A percentile compares a stretch with the other conserved stretches of the same genome.
phyloP scores from a whole-genome alignment of 352 stramenopile genomes.

The Phytopythium ostracodes region DNA sequence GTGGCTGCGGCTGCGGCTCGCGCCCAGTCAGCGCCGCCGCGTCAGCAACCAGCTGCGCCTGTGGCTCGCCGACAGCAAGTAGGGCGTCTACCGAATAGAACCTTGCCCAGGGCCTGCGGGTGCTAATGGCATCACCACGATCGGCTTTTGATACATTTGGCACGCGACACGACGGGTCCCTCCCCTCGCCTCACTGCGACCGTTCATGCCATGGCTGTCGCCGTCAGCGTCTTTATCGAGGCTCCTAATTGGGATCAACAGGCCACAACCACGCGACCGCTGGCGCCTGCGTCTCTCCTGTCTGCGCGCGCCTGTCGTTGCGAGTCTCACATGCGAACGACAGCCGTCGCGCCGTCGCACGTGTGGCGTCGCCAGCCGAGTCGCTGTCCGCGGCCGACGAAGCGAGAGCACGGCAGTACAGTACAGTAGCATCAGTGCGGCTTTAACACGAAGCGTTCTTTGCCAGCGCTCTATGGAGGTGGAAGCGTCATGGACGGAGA shows the following conservation, averaged over 20 bases:
- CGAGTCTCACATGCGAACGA: not conserved
- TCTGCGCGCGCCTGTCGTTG: not conserved
- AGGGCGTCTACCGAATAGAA: not conserved
- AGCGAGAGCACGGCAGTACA: not conserved
- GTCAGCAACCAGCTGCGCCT: conserved; percentile 61
- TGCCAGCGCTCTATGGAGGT: not conserved
- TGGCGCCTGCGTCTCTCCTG: not conserved
- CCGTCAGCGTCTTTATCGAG: too few relatives aligned
- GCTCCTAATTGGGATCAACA: too few relatives aligned
- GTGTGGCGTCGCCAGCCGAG: not conserved
- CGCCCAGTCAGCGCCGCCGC: conserved; percentile 39
- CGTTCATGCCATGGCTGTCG: too few relatives aligned
- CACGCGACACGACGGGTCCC: too few relatives aligned
- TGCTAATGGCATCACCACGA: too few relatives aligned
- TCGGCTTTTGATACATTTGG: too few relatives aligned
- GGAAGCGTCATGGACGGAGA: not conserved
- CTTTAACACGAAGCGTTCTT: not conserved
- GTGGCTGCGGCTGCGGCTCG: conserved; percentile 63
- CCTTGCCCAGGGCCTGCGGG: not conserved
- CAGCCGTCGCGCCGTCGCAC: not conserved
- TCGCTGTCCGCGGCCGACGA: not conserved
- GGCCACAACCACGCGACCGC: not conserved
- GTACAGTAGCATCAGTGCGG: not conserved
- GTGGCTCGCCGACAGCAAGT: conserved; percentile 34
- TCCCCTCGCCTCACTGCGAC: too few relatives aligned